Evolutionary conservation across 2,329 filamentous ascomycete genomes (phyloP).

Genomic region (Didymella pinodella): DNA sequence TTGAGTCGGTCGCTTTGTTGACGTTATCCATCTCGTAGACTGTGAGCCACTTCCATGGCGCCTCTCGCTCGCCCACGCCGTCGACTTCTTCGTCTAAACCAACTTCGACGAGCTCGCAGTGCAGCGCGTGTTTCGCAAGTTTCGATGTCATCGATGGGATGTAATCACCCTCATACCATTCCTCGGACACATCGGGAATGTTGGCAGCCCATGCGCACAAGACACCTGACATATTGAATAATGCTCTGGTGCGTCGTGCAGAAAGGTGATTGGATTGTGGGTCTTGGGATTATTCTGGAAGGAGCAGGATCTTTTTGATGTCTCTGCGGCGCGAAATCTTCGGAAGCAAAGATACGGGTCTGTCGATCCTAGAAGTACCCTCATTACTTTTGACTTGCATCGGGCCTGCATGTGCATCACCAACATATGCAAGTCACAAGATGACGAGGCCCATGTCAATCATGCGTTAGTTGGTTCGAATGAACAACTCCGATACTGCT

Average conservation of each 20-base stretch:
- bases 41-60: slow-evolving; percentile 23
- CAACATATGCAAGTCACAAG: slow-evolving; percentile 8
- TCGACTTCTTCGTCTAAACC: slow-evolving; percentile 16
- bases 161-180: slow-evolving; percentile 30
- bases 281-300: background rate
- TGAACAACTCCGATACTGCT: no score
- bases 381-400: slow-evolving; percentile 8
- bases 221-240: slow-evolving; percentile 28
- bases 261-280: background rate
- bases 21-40: slow-evolving; percentile 19
- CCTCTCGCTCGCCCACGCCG: slow-evolving; percentile 16
- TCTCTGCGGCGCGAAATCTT: background rate
- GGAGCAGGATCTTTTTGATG: background rate
- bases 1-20: background rate
- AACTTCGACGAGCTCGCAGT: slow-evolving; percentile 16
- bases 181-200: slow-evolving; percentile 19
- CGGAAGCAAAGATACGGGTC: background rate
- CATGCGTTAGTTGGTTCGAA: slow-evolving; percentile 2
- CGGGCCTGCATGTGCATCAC: slow-evolving; percentile 8
- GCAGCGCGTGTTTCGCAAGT: slow-evolving; percentile 20
- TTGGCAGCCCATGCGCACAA: slow-evolving; percentile 31
- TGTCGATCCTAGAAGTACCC: slow-evolving; percentile 10
- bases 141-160: slow-evolving; percentile 16
- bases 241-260: background rate
- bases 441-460: slow-evolving; percentile 8